Percentiles rank a stretch among this genome's conserved stretches.
Conservation (phyloP, 2,329 filamentous ascomycete species). For the Escovopsis weberi region DNA sequence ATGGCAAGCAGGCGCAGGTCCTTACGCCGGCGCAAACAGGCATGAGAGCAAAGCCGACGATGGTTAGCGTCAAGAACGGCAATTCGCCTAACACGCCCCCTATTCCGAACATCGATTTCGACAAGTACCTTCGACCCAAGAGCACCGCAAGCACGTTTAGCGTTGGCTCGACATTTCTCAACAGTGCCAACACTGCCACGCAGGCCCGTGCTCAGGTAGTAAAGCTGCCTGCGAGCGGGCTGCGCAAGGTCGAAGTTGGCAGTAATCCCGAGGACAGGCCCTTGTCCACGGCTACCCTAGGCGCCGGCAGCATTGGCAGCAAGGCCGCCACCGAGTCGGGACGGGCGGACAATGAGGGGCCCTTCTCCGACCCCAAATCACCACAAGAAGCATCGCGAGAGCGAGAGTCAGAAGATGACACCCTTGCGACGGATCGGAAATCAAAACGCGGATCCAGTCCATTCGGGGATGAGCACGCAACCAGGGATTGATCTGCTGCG, state of each 20-base stretch:
- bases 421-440: conserved; percentile 12
- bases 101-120: conserved; percentile 56
- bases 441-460: conserved; percentile 28
- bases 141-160: conserved; percentile 48
- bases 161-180: conserved; percentile 54
- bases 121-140: conserved; percentile 36
- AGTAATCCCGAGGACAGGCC: conserved; percentile 22
- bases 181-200: conserved; percentile 46
- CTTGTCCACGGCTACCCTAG: conserved; percentile 10
- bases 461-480: conserved; percentile 44
- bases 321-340: too few relatives aligned
- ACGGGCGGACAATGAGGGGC: conserved; percentile 30
- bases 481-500: conserved; percentile 26
- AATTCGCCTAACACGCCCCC: conserved; percentile 48
- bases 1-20: conserved; percentile 79
- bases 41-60: conserved; percentile 74
- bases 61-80: conserved; percentile 73
- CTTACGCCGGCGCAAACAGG: conserved; percentile 73
- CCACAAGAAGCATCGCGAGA: conserved; percentile 11
- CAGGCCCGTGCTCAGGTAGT: conserved; percentile 45
- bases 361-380: conserved; percentile 41
- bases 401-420: conserved; percentile 6
- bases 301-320: not conserved
- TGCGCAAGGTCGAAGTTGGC: conserved; percentile 30
- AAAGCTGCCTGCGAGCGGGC: conserved; percentile 34